Evolutionary conservation across 805 yeast genomes (phyloP), one percentile per base, ranked within the genome.

Genomic region (Kodamaea leandrae): DNA sequence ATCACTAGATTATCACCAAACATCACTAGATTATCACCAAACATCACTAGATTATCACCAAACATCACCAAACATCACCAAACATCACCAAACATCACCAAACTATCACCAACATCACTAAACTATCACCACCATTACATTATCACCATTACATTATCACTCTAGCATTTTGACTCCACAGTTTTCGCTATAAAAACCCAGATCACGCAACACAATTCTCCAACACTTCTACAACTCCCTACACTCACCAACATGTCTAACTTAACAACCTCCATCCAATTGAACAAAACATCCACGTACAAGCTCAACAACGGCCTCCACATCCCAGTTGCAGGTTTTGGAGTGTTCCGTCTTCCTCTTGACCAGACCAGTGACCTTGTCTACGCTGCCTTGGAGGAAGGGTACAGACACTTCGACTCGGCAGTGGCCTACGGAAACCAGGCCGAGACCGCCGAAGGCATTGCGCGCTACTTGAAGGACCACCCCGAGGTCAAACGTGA

Each of bases 341-440:
- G 87, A 1, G 72, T 78, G 4, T 80, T 74, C 59, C 52, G 62
- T 20, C 49, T 78, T 3, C 68, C 78, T 3, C 44, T 53, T 1
- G 49, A 50, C 0, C 62, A 63, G 6, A 67, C 82, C 1, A 44
- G 58, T 3, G 61, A 66, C 0, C 53, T 78, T 19, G 82, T 80
- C 0, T 68, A 73, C 49, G 56, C 68, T 21, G 93, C 90, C 1
- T 68, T 86, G 44, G 60, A 68, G 23, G 64, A 58, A 10, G 95
- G 95, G 0, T 86, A 83, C 58, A 74, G 93, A 49, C 91, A 82
- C 53, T 64, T 86, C 44, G 93, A 86, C 55, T 67, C 82, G 14
- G 96, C 95, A 5, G 78, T 72, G 7, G 59, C 60, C n/a, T 86
- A 86, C 63, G 63, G 66, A 8, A 86, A 86, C 61, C 87, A 84